Base-by-base conservation (phyloP, 306 rosid species). In the Dicorynia guianensis region DNA sequence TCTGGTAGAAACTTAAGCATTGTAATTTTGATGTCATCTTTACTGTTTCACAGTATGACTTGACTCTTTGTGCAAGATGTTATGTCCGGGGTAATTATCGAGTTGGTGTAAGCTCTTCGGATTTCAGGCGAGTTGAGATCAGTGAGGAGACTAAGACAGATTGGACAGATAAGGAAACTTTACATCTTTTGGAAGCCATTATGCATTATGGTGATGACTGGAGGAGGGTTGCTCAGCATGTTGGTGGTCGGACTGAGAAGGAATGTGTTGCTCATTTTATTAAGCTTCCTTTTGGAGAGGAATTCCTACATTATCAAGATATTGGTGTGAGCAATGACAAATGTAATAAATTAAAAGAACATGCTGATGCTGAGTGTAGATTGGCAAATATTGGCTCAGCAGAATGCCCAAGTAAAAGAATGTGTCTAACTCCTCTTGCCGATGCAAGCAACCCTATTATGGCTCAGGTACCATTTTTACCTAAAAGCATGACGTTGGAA, bases 361-460 rank as follows among this genome's bases (percentile, higher is more conserved):
- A 67, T 19, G 75, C 33, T n/a, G 76, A 69, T 81, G 84, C 63
- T 67, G 90, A 87, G 63, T 53, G 67, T 63, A 82, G 80, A 19
- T 66, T 63, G 20, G 87, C 74, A 68, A 70, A 74, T 67, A 80
- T 54, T 53, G 88, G 63, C 18, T 38, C 85, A 1, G 47, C 80
- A 5, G 82, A 82, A 60, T 25, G 30, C 30, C 50, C 83, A 20
- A 75, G 44, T 71, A 96, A 92, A 78, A 82, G 90, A 78, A 77
- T 87, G 85, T 79, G 96, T 14, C 90, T 96, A 18, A 85, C 98
- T 4, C 99, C 99, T 66, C 96, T 96, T 77, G 93, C 98, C 0
- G 99, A 95, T 84, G 93, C 96, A 11, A 95, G 99, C 88, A 95
- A 95, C 76, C 99, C 99, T 63, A 92, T 95, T 42, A 90, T 95